These are phyloP conservation scores for Metschnikowia cerradonensis DNA, from an alignment of 805 yeast species.

Conservation along the genomic window DNA sequence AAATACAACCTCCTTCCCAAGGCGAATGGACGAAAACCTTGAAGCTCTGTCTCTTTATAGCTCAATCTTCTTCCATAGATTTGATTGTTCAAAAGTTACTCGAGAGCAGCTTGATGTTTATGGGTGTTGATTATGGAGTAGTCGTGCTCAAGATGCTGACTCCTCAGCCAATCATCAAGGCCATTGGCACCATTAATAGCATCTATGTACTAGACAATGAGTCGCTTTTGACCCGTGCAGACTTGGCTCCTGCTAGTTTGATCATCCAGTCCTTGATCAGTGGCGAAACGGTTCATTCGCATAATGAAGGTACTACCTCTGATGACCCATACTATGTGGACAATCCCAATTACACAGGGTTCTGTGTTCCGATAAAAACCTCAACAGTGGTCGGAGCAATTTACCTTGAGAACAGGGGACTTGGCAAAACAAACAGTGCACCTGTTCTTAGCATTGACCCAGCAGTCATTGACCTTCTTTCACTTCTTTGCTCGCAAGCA, in stretches of 20 bases:
- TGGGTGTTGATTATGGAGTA: slow-evolving; percentile 34
- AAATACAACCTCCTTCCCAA: slow-evolving; percentile 6
- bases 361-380: slow-evolving; percentile 45
- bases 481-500: slow-evolving; percentile 47
- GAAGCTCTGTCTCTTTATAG: slow-evolving; percentile 45
- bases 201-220: slow-evolving; percentile 26
- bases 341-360: slow-evolving; percentile 30
- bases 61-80: slow-evolving; percentile 40
- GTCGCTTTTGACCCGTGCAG: slow-evolving; percentile 36
- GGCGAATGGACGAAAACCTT: slow-evolving; percentile 33
- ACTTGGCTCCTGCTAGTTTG: slow-evolving; percentile 41
- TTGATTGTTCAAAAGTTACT: slow-evolving; percentile 36
- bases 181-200: slow-evolving; percentile 26
- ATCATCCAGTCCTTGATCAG: slow-evolving; percentile 36
- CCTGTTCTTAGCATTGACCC: slow-evolving; percentile 13
- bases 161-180: slow-evolving; percentile 24
- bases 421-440: slow-evolving; percentile 7
- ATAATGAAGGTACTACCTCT: slow-evolving; percentile 30
- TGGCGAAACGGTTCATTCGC: slow-evolving; percentile 26
- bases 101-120: slow-evolving; percentile 34
- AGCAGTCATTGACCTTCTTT: slow-evolving; percentile 36
- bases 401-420: slow-evolving; percentile 34
- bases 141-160: slow-evolving; percentile 20
- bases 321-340: slow-evolving; percentile 40
- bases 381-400: slow-evolving; percentile 42